A percentile compares a stretch with the other conserved stretches of the same genome.
Evolutionary conservation across 2,329 filamentous ascomycete genomes (phyloP).

Genomic region (Simplicillium aogashimaense): DNA sequence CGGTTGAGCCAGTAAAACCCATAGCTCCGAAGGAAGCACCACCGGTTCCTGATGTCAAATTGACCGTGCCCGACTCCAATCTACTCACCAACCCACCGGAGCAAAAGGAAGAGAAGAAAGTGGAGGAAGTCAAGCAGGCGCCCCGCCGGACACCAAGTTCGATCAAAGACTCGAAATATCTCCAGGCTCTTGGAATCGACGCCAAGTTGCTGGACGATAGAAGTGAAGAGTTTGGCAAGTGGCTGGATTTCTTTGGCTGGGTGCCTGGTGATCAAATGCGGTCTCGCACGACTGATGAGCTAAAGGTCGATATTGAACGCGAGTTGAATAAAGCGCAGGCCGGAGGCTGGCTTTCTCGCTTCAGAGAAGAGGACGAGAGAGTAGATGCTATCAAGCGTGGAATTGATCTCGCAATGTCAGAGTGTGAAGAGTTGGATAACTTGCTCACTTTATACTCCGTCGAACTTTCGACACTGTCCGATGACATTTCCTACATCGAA

Average conservation of each 20-base stretch:
- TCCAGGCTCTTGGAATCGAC: conserved; percentile 70
- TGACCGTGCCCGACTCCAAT: conserved; percentile 34
- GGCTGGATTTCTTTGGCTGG: conserved; percentile 85
- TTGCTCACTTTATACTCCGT: conserved; percentile 90
- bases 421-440: conserved; percentile 94
- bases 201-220: conserved; percentile 64
- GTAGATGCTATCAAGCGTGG: conserved; percentile 78
- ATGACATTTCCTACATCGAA: conserved; percentile 95
- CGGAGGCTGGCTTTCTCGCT: conserved; percentile 80
- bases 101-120: background rate
- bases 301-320: conserved; percentile 74
- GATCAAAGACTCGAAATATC: conserved; percentile 70
- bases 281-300: conserved; percentile 64
- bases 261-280: conserved; percentile 66
- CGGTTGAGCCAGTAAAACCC: background rate
- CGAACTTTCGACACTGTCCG: conserved; percentile 84
- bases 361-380: conserved; percentile 79
- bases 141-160: conserved; percentile 52
- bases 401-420: conserved; percentile 81
- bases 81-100: background rate
- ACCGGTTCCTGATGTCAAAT: conserved; percentile 46
- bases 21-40: conserved; percentile 13
- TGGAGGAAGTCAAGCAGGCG: conserved; percentile 29
- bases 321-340: conserved; percentile 87
- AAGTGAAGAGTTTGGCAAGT: conserved; percentile 70